These are phyloP conservation scores for Alternaria alternata DNA, from an alignment of 2,329 filamentous ascomycete genomes.

Conservation along the genomic window DNA sequence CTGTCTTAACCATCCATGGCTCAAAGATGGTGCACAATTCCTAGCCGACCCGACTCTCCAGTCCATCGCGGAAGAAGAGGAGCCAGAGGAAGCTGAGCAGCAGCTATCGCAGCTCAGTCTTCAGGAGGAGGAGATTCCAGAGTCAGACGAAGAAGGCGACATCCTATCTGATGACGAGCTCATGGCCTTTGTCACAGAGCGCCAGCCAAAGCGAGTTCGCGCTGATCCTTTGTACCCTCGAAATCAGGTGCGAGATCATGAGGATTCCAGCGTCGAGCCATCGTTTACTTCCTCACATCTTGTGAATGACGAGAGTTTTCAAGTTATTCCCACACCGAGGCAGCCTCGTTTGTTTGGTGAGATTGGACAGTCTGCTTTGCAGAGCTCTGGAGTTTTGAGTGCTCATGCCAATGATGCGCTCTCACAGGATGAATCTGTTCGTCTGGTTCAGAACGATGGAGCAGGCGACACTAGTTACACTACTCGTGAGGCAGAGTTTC, in stretches of 20 bases:
- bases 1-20: slow-evolving; percentile 78
- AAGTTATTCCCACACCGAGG: slow-evolving; percentile 31
- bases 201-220: slow-evolving; percentile 57
- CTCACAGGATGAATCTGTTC: slow-evolving; percentile 27
- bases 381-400: slow-evolving; percentile 60
- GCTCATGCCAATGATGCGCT: slow-evolving; percentile 42
- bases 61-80: slow-evolving; percentile 64
- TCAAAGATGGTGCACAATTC: slow-evolving; percentile 60
- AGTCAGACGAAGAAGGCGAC: slow-evolving; percentile 39
- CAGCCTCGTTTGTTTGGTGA: slow-evolving; percentile 66
- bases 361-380: slow-evolving; percentile 63
- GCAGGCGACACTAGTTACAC: slow-evolving; percentile 17
- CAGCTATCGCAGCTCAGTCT: slow-evolving; percentile 63
- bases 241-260: slow-evolving; percentile 49
- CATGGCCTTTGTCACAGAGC: slow-evolving; percentile 40
- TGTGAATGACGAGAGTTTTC: slow-evolving; percentile 41
- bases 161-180: slow-evolving; percentile 45
- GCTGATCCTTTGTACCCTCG: slow-evolving; percentile 49
- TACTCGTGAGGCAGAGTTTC: slow-evolving; percentile 20
- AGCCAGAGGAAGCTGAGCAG: slow-evolving; percentile 61
- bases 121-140: slow-evolving; percentile 46
- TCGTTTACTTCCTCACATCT: slow-evolving; percentile 47
- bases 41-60: slow-evolving; percentile 43
- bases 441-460: slow-evolving; percentile 6
- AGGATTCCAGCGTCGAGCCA: slow-evolving; percentile 50